Evolutionary conservation across 2,329 filamentous ascomycete species (phyloP), one percentile per base, ranked within the genome.

Genomic region (Epicoccum nigrum): DNA sequence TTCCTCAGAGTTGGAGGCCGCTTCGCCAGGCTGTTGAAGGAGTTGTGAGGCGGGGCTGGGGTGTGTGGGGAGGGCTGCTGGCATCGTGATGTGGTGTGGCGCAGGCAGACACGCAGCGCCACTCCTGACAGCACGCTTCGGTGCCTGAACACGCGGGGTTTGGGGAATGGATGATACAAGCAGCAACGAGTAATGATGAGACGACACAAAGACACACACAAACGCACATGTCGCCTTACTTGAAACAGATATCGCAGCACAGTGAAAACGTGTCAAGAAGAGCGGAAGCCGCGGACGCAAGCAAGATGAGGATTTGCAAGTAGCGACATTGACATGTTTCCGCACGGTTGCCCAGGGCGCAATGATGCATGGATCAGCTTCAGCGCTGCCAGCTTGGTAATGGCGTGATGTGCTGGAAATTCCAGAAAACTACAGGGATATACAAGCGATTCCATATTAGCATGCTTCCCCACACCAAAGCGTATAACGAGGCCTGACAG

Each of bases 11-110:
- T 57, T 11, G 56, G 60, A 12, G 55, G 52, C n/a, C 49, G 55
- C 20, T 42, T 64, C 16, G 35, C 59, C 34, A 52, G 54, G 51
- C 39, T 65, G 20, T 33, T 62, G 49, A 58, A 60, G 44, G 58
- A 64, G n/a, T 55, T 64, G 21, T 65, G 55, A 64, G 41, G 21
- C n/a, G 13, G 11, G 23, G 9, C 23, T 9, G 23, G 6, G 23
- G 23, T 7, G 23, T 25, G 23, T n/a, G 23, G 17, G 19, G 3
- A 13, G 1, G 13, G 33, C 12, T 12, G 21, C 17, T 30, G 9
- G 23, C n/a, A 33, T 20, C 12, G 23, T 21, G 21, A 32, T 21
- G 47, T 32, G 16, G 9, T 37, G 32, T 38, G 39, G 39, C 39
- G 39, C 39, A 37, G 16, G 1, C 33, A 38, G n/a, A 20, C 34